A percentile compares a stretch with the other conserved stretches of the same genome.
phyloP scores from a whole-genome alignment of 2,329 filamentous ascomycete genomes.

The Ophiostoma tasmaniense region DNA sequence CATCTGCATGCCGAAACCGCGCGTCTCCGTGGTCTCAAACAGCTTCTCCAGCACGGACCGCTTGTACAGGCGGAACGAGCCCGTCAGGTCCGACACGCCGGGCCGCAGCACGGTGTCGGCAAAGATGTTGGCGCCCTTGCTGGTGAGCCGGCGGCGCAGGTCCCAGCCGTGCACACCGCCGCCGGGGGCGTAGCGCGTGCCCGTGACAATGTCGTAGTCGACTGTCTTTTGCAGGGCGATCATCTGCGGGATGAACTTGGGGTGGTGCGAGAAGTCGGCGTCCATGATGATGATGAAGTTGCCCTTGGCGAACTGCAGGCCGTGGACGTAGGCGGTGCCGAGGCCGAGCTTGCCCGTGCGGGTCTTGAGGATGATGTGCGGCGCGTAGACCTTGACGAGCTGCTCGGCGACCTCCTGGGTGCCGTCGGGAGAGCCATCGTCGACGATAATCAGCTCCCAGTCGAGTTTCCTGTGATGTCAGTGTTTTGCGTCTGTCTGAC shows the following conservation, averaged over 20 bases:
- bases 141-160: constrained; percentile 78
- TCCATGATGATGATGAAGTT: constrained; percentile 99
- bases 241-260: constrained; percentile 97
- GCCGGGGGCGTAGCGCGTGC: constrained; percentile 83
- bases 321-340: constrained; percentile 92
- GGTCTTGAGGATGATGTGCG: constrained; percentile 74
- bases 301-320: constrained; percentile 78
- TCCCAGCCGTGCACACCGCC: constrained; percentile 96
- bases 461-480: constrained; percentile 64
- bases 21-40: constrained; percentile 83
- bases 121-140: constrained; percentile 84
- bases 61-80: constrained; percentile 93
- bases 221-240: constrained; percentile 66
- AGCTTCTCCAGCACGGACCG: constrained; percentile 80
- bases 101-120: constrained; percentile 89
- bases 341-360: constrained; percentile 95
- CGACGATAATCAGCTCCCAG: constrained; percentile 96
- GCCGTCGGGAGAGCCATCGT: constrained; percentile 94
- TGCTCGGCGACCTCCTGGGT: constrained; percentile 86
- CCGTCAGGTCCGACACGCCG: constrained; percentile 90
- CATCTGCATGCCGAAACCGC: constrained; percentile 99
- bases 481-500: not conserved
- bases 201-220: constrained; percentile 93
- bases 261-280: constrained; percentile 97
- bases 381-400: constrained; percentile 74